Evolutionary conservation across 495 filamentous ascomycete species (phyloP).

Genomic region (Penicillium simplicissimum): DNA sequence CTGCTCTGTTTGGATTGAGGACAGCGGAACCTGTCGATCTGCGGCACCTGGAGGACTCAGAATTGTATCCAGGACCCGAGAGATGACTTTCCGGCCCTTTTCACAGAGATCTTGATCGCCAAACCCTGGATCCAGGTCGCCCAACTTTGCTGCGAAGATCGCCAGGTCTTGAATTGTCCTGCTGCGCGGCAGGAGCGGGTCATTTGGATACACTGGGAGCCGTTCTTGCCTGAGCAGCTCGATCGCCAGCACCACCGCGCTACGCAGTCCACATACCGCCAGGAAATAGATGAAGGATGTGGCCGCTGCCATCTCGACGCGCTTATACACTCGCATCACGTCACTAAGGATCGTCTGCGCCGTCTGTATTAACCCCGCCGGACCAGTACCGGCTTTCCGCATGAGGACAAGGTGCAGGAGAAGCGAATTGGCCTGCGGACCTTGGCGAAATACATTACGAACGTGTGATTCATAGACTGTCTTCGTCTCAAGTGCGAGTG

Average conservation of each 20-base stretch:
- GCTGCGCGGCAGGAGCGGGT: conserved; percentile 3
- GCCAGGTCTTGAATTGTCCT: conserved; percentile 4
- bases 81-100: neutral
- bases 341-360: conserved; percentile 4
- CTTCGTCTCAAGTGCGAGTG: neutral
- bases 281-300: conserved; percentile 9
- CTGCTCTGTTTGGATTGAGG: neutral
- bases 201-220: neutral
- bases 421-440: conserved; percentile 5
- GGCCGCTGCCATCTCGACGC: neutral
- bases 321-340: conserved; percentile 10
- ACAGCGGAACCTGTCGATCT: neutral
- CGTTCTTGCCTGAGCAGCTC: conserved; percentile 6
- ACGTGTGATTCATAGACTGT: conserved; percentile 1
- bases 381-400: conserved; percentile 7
- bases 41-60: neutral
- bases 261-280: conserved; percentile 8
- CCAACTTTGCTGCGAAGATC: neutral
- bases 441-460: conserved; percentile 8
- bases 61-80: conserved; percentile 3
- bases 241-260: conserved; percentile 1
- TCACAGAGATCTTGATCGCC: conserved; percentile 6
- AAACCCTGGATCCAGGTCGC: conserved; percentile 5
- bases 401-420: conserved; percentile 7
- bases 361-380: conserved; percentile 3